Conservation (phyloP, 106 monocot genomes). For the Phalaenopsis equestris region DNA sequence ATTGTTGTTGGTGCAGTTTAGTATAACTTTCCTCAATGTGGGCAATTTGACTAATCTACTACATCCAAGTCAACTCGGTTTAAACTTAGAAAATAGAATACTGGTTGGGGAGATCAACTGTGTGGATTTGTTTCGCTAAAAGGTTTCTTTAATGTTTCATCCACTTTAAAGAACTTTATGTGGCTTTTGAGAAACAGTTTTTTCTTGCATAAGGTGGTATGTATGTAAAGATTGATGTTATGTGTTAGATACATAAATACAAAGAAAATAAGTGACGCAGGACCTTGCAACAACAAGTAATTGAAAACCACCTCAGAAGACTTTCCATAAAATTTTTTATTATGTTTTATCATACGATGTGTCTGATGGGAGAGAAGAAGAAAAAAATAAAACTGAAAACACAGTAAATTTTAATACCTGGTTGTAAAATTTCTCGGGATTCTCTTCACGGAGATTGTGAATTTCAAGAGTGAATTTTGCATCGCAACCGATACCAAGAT, state of each 20-base stretch:
- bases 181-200: not conserved
- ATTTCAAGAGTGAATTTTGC: conserved; percentile 94
- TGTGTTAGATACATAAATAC: too few relatives aligned
- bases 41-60: not conserved
- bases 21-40: not conserved
- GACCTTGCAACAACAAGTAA: not conserved
- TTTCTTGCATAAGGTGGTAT: too few relatives aligned
- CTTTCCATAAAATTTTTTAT: not conserved
- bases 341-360: not conserved
- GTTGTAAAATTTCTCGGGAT: conserved; percentile 83
- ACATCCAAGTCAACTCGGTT: not conserved
- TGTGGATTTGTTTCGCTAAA: not conserved
- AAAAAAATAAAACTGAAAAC: not conserved
- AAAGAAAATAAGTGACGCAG: too few relatives aligned
- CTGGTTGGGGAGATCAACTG: not conserved
- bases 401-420: conserved; percentile 40
- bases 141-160: not conserved
- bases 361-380: not conserved
- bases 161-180: not conserved
- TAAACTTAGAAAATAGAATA: not conserved
- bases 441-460: conserved; percentile 87
- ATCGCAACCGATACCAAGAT: conserved; percentile 98
- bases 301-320: not conserved
- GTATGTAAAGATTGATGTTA: not conserved
- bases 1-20: not conserved